Evolutionary conservation across 169 alveolate species (phyloP).

Genomic region (Cryptosporidium sp.): DNA sequence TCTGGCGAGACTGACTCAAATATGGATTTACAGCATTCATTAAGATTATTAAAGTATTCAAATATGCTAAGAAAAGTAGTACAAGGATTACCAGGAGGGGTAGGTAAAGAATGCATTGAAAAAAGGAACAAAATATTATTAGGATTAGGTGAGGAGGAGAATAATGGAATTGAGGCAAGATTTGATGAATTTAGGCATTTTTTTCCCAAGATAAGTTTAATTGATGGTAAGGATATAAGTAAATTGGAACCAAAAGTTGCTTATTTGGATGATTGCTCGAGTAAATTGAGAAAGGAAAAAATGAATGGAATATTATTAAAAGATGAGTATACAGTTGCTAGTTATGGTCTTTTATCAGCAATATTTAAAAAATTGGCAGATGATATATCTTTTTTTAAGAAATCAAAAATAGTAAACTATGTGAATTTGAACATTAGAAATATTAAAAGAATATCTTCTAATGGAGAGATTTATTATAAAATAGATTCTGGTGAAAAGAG

Average conservation of each 20-base stretch:
- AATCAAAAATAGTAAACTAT: neutral
- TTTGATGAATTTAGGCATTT: constrained; percentile 28
- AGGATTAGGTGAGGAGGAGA: constrained; percentile 47
- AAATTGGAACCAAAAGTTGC: constrained; percentile 29
- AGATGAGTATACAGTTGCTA: constrained; percentile 14
- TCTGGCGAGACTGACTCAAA: constrained; percentile 27
- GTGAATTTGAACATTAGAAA: neutral
- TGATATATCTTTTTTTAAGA: neutral
- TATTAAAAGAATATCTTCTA: constrained; percentile 31
- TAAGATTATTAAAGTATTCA: neutral
- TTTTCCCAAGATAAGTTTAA: constrained; percentile 16
- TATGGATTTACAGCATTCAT: constrained; percentile 1
- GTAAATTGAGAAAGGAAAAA: constrained; percentile 5
- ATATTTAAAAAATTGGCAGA: neutral
- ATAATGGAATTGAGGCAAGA: constrained; percentile 6
- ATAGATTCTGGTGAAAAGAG: neutral
- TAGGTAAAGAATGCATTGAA: neutral
- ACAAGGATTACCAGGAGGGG: neutral
- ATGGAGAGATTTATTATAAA: constrained; percentile 27
- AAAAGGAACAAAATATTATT: constrained; percentile 13
- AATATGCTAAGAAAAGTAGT: constrained; percentile 5
- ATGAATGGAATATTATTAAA: constrained; percentile 6
- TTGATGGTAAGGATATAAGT: constrained; percentile 6
- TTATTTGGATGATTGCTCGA: constrained; percentile 1
- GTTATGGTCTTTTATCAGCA: constrained; percentile 23